These are phyloP conservation scores for Phytophthora pini DNA, from an alignment of 352 stramenopile species.

Conservation along the genomic window DNA sequence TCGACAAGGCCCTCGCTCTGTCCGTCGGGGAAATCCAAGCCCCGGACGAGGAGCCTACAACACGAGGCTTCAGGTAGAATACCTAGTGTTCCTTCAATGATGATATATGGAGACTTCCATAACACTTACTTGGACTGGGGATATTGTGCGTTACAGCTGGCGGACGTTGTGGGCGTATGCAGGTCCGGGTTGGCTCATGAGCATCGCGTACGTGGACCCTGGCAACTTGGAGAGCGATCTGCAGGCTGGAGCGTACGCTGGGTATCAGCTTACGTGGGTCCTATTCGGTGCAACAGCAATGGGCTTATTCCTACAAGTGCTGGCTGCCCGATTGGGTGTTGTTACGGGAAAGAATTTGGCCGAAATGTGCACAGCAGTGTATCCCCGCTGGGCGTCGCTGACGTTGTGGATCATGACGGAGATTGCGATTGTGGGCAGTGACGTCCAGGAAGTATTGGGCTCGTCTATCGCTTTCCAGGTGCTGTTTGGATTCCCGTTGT, in stretches of 20 bases:
- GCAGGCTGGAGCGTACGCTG: slow-evolving; percentile 90
- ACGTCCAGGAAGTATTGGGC: slow-evolving; percentile 93
- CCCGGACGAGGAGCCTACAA: slow-evolving; percentile 52
- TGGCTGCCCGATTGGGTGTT: slow-evolving; percentile 93
- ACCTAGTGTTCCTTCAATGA: slow-evolving; percentile 12
- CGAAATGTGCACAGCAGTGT: slow-evolving; percentile 84
- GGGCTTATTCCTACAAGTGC: slow-evolving; percentile 93
- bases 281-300: slow-evolving; percentile 91
- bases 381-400: slow-evolving; percentile 77
- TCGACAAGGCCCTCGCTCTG: slow-evolving; percentile 61
- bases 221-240: slow-evolving; percentile 97
- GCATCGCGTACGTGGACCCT: slow-evolving; percentile 96
- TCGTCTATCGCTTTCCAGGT: slow-evolving; percentile 93
- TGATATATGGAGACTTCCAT: slow-evolving; percentile 1
- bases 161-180: slow-evolving; percentile 83
- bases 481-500: slow-evolving; percentile 90
- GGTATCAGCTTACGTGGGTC: slow-evolving; percentile 93
- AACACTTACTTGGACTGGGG: neutral
- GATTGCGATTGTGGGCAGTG: slow-evolving; percentile 92
- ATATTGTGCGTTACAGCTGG: slow-evolving; percentile 48
- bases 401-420: slow-evolving; percentile 94
- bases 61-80: slow-evolving; percentile 29
- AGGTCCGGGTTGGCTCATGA: slow-evolving; percentile 91
- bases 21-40: slow-evolving; percentile 59
- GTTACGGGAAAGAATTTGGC: slow-evolving; percentile 93